phyloP scores from a whole-genome alignment of 139 green algal species.

The Closterium sp. region DNA sequence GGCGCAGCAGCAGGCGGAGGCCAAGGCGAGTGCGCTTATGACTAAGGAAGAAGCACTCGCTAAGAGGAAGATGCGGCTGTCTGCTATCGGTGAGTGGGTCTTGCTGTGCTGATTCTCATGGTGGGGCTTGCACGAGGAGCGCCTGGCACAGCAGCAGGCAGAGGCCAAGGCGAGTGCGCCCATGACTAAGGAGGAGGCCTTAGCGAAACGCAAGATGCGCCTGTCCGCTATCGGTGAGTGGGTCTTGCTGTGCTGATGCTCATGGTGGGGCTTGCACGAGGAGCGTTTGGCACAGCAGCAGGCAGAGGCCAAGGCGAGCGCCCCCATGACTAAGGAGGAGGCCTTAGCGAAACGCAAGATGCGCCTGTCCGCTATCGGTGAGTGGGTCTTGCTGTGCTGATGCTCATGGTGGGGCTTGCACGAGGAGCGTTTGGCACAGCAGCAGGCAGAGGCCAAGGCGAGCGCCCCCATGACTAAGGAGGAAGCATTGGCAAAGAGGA shows the following conservation, averaged over 20 bases:
- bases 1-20: conserved; percentile 61
- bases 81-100: conserved; percentile 35
- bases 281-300: too few relatives aligned
- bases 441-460: conserved; percentile 50
- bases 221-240: conserved; percentile 56
- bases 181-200: conserved; percentile 72
- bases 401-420: neutral
- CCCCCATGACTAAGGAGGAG: conserved; percentile 71
- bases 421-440: too few relatives aligned
- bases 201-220: conserved; percentile 77
- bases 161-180: conserved; percentile 51
- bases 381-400: neutral
- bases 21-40: conserved; percentile 49
- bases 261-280: neutral
- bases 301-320: conserved; percentile 52
- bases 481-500: conserved; percentile 64
- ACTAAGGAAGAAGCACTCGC: conserved; percentile 73
- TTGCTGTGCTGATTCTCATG: neutral
- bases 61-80: conserved; percentile 82
- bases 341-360: conserved; percentile 67
- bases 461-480: conserved; percentile 68
- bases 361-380: conserved; percentile 68
- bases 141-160: too few relatives aligned
- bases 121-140: neutral
- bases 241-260: neutral